Base-by-base conservation (phyloP, 768 basidiomycete genomes). In the Austroboletus festivus region DNA sequence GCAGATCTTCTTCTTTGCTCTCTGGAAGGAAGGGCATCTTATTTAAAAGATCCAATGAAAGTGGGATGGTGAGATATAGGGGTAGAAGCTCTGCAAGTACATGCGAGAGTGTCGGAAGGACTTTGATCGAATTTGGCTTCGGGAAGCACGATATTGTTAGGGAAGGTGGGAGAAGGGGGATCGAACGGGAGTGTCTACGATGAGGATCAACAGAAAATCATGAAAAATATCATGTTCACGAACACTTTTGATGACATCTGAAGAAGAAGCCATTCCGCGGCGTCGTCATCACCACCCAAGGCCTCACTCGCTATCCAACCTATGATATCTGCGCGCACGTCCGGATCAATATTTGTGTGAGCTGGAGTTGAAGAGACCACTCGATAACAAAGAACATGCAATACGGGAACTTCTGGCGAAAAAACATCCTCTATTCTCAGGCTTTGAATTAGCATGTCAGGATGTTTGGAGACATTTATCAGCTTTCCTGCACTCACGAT, bases 231-330 rank as follows among this genome's bases (percentile, higher is more conserved):
- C 42, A 5, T 28, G 13, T 40, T 8, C 23, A 71, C 86, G 54
- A 59, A 91, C 89, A 85, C 79, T 68, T 76, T 75, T 23, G 83
- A 74, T 15, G 85, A 72, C 38, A 74, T 59, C 37, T 76, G 70
- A 22, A 91, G 70, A 5, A 92, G 70, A 7, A 87, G 71, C 85
- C 85, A 90, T 66, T 90, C 84, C 20, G 89, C 87, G 2, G 83
- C 82, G 19, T 79, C 71, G 24, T 57, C 63, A 58, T 93, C 89
- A 4, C 86, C 84, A 0, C 75, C 85, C 4, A 92, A 72, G 11
- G 75, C 80, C 58, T 86, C 81, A 20, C 75, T 66, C 1, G 89
- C 85, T 42, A 93, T 78, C 90, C 90, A 93, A 0, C 68, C 52
- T 33, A 91, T 73, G 16, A 93, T 70, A 38, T 83, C 77, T 8